A percentile compares a stretch with the other conserved stretches of the same genome.
Conservation (phyloP, 768 basidiomycete genomes). For the Boletus rufocinnamomeus region DNA sequence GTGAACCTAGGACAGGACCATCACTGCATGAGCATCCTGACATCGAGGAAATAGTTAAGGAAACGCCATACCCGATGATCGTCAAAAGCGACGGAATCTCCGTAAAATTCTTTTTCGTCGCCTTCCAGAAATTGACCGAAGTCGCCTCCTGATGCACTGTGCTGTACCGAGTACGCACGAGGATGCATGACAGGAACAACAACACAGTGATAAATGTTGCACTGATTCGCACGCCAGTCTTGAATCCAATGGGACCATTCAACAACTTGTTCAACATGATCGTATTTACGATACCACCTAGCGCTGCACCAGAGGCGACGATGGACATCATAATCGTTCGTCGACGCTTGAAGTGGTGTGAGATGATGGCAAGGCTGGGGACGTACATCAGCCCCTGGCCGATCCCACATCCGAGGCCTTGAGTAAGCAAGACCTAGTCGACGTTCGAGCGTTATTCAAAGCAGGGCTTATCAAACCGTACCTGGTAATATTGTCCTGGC, state of each 20-base stretch:
- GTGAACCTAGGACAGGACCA: conserved; percentile 17
- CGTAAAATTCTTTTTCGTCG: conserved; percentile 24
- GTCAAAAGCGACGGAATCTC: conserved; percentile 29
- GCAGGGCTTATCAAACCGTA: background rate
- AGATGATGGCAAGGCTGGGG: conserved; percentile 43
- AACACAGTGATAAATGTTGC: conserved; percentile 41
- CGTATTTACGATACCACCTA: conserved; percentile 58
- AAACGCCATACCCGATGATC: conserved; percentile 20
- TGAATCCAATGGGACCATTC: conserved; percentile 49
- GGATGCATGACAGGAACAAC: conserved; percentile 39
- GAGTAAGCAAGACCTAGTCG: conserved; percentile 43
- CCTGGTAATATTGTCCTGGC: conserved; percentile 40
- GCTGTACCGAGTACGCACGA: conserved; percentile 38
- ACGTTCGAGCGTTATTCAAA: background rate
- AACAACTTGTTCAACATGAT: conserved; percentile 56
- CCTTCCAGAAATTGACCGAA: conserved; percentile 18
- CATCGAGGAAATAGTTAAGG: background rate
- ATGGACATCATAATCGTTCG: conserved; percentile 48
- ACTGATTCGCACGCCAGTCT: conserved; percentile 40
- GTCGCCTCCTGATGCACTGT: background rate
- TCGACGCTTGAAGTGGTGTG: conserved; percentile 46
- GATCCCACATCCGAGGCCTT: conserved; percentile 46
- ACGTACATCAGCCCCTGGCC: conserved; percentile 47
- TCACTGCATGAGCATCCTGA: background rate
- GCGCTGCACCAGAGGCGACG: conserved; percentile 46